Percentiles rank a stretch among this genome's conserved stretches.
Conservation (phyloP, 805 yeast genomes). For the Wickerhamomyces xylosicus region DNA sequence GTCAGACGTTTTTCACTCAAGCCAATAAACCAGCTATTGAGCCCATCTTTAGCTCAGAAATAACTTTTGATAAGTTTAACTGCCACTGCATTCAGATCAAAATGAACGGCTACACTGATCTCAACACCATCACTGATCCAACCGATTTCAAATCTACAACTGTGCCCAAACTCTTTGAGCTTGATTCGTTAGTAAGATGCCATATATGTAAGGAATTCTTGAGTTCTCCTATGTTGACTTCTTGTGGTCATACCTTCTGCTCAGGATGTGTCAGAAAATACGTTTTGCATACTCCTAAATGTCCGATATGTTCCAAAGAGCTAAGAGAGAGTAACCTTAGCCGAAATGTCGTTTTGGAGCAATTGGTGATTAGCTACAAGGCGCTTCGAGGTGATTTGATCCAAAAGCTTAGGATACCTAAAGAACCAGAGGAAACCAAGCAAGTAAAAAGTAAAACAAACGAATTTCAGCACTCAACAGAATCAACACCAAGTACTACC, state of each 20-base stretch:
- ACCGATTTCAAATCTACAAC: constrained; percentile 54
- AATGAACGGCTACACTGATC: constrained; percentile 4
- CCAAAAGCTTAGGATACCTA: constrained; percentile 15
- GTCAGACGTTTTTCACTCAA: too few species aligned
- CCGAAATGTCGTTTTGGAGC: constrained; percentile 63
- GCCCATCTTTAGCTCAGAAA: too few species aligned
- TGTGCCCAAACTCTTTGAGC: constrained; percentile 43
- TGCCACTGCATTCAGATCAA: too few species aligned
- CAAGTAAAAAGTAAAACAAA: too few species aligned
- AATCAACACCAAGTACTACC: too few species aligned
- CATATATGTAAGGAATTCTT: constrained; percentile 82
- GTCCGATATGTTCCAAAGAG: constrained; percentile 73
- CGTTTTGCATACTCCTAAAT: constrained; percentile 44
- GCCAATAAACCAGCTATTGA: too few species aligned
- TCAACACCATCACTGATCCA: constrained; percentile 42
- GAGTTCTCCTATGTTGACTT: constrained; percentile 70
- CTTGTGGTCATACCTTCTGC: constrained; percentile 86
- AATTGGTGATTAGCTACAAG: constrained; percentile 45
- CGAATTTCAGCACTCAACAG: too few species aligned
- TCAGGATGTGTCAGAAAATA: constrained; percentile 75
- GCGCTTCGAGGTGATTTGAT: constrained; percentile 30
- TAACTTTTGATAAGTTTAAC: too few species aligned
- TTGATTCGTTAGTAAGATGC: constrained; percentile 71
- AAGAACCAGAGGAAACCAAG: too few species aligned
- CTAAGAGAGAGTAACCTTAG: constrained; percentile 60